phyloP scores from a whole-genome alignment of 1,284 basidiomycete genomes.

The Cutaneotrichosporon dermatis region DNA sequence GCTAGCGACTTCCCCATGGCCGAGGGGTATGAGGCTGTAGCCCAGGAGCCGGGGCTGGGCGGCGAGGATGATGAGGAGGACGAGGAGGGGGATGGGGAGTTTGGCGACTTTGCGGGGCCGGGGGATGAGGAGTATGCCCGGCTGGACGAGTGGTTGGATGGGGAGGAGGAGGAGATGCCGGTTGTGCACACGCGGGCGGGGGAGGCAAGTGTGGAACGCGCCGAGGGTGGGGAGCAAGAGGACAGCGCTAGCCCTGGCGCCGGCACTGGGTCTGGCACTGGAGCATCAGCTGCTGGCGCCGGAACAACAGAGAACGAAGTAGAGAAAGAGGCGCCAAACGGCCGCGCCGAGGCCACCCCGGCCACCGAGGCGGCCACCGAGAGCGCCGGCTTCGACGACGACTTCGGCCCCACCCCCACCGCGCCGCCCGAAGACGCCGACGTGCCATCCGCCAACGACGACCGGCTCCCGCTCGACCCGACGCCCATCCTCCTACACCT shows the following conservation, averaged over 20 bases:
- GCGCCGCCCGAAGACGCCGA: too few species aligned
- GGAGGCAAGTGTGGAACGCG: too few species aligned
- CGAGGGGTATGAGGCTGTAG: constrained; percentile 5
- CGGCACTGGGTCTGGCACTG: too few species aligned
- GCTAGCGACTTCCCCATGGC: constrained; percentile 12
- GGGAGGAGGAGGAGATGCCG: constrained; percentile 13
- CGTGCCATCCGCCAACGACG: too few species aligned
- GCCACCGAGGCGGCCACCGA: too few species aligned
- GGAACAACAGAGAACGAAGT: too few species aligned
- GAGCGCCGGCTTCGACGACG: constrained; percentile 31
- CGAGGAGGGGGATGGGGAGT: constrained; percentile 15
- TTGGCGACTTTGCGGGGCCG: constrained; percentile 18
- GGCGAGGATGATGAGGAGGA: too few species aligned
- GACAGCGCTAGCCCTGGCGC: too few species aligned
- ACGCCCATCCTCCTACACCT: constrained; percentile 41
- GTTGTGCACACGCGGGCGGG: not conserved
- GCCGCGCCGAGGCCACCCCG: not conserved
- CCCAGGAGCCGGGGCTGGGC: too few species aligned
- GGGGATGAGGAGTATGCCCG: constrained; percentile 33
- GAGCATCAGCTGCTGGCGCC: too few species aligned
- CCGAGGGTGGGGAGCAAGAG: too few species aligned
- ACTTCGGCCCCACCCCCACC: constrained; percentile 22
- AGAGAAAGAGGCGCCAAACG: too few species aligned
- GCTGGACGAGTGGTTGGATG: constrained; percentile 41
- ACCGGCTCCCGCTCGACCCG: constrained; percentile 30